Evolutionary conservation across 495 filamentous ascomycete genomes (phyloP).

Genomic region (Aspergillus biplanus): DNA sequence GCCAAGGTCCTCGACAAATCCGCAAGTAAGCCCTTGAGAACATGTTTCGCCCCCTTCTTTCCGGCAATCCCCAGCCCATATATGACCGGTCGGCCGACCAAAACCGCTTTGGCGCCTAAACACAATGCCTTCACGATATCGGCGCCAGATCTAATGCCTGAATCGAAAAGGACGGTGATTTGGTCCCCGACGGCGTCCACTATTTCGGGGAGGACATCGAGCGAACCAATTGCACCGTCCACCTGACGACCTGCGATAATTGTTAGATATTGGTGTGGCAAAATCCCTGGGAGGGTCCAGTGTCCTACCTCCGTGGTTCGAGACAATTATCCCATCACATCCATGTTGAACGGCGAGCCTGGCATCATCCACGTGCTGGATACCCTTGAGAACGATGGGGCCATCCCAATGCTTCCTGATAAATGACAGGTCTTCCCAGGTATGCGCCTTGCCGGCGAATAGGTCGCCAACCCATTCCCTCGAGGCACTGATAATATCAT

Average conservation of each 20-base stretch:
- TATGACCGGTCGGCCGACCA: slow-evolving; percentile 81
- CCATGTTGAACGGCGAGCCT: slow-evolving; percentile 50
- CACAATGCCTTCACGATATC: slow-evolving; percentile 95
- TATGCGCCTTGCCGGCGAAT: slow-evolving; percentile 49
- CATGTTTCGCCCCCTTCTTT: slow-evolving; percentile 39
- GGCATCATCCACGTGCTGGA: slow-evolving; percentile 49
- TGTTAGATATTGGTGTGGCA: no score
- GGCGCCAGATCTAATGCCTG: slow-evolving; percentile 81
- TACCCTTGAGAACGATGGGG: slow-evolving; percentile 20
- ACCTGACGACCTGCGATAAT: slow-evolving; percentile 31
- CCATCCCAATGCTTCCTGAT: slow-evolving; percentile 21
- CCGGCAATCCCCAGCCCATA: slow-evolving; percentile 61
- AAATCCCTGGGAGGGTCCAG: background rate
- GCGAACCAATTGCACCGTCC: slow-evolving; percentile 68
- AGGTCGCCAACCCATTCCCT: slow-evolving; percentile 48
- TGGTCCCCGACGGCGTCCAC: slow-evolving; percentile 80
- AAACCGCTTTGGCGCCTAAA: slow-evolving; percentile 80
- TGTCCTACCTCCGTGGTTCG: slow-evolving; percentile 27
- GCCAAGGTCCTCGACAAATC: slow-evolving; percentile 29
- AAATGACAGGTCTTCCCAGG: slow-evolving; percentile 53
- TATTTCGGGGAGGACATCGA: slow-evolving; percentile 85
- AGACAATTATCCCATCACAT: slow-evolving; percentile 58
- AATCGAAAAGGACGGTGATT: slow-evolving; percentile 84
- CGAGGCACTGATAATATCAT: slow-evolving; percentile 37
- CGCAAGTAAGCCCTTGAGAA: slow-evolving; percentile 38